A percentile compares a stretch with the other conserved stretches of the same genome.
Evolutionary conservation across 352 stramenopile species (phyloP).

Genomic region (Globisporangium middletonii): DNA sequence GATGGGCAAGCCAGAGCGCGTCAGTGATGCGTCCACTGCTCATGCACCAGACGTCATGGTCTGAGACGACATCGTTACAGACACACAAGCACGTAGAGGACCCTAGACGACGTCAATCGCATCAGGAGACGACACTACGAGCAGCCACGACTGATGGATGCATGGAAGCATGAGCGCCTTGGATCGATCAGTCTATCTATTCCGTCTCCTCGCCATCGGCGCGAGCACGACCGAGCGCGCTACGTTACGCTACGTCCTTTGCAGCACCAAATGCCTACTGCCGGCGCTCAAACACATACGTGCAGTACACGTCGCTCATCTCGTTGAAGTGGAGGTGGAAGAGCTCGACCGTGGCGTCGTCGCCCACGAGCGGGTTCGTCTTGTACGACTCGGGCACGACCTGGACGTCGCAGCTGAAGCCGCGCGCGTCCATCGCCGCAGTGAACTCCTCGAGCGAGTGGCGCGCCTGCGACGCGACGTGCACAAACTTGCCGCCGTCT

Average conservation of each 20-base stretch:
- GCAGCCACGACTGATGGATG: no score
- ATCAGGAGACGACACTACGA: not conserved
- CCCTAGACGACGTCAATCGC: not conserved
- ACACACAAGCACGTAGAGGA: not conserved
- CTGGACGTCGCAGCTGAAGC: conserved; percentile 55
- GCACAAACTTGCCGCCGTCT: conserved; percentile 55
- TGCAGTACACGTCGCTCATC: conserved; percentile 86
- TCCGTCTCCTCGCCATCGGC: no score
- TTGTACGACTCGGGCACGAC: conserved; percentile 81
- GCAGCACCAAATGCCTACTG: conserved; percentile 1
- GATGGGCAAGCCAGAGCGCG: not conserved
- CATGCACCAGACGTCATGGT: not conserved
- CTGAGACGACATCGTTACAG: not conserved
- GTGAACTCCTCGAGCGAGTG: conserved; percentile 83
- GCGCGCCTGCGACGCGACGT: conserved; percentile 74
- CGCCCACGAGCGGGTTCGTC: conserved; percentile 71
- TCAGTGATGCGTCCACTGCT: not conserved
- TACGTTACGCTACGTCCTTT: not conserved
- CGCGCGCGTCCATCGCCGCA: conserved; percentile 58
- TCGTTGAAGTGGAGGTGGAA: conserved; percentile 88
- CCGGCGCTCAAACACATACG: conserved; percentile 76
- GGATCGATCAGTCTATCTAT: no score
- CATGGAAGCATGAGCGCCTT: no score
- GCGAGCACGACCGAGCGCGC: not conserved
- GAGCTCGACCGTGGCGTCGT: conserved; percentile 55